Base-by-base conservation (phyloP, 805 yeast species). In the Cyberlindnera euphorbiae region DNA sequence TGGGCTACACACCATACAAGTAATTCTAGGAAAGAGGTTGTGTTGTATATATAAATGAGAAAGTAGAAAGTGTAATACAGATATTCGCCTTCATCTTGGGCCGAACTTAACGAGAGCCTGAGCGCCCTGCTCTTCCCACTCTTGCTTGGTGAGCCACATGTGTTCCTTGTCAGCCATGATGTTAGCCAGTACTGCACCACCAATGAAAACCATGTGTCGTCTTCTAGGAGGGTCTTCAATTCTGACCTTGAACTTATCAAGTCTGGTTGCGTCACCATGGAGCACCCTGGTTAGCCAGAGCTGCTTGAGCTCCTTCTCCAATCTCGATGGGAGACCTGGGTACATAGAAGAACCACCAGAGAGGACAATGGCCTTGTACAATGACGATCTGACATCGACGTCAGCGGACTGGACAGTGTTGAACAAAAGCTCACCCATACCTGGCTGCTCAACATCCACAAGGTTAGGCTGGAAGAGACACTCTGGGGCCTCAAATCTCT, bases 291-390 rank as follows among this genome's bases (percentile, higher is more conserved):
- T 80, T 49, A 84, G 79, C 97, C 97, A 93, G 50, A 86, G 77
- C 62, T 93, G 98, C 65, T 93, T 93, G 62, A 93, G 73, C 62
- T 93, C 98, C 61, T 86, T 90, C 62, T 93, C 97, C 49, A 93
- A 69, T 55, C 98, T 75, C 10, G 96, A 83, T 14, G 98, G 98
- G 50, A 93, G 74, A 21, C 98, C 98, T 2, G 98, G 97, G 58
- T 93, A 93, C 98, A 93, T 93, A 34, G 95, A 83, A 2, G 97
- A 89, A 39, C 98, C 98, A 59, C 98, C 98, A 6, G 96, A 85
- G 30, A 93, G 73, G 19, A 93, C 97, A 59, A 93, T 84, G 3
- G 96, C 95, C 56, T 82, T 85, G 66, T 76, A 93, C 42, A 93
- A 71, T 1, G 96, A 75, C 6, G 95, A 72, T 64, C 97, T 79